These are phyloP conservation scores for Sporothrix sp. DNA, from an alignment of 2,329 filamentous ascomycete species.

Conservation along the genomic window DNA sequence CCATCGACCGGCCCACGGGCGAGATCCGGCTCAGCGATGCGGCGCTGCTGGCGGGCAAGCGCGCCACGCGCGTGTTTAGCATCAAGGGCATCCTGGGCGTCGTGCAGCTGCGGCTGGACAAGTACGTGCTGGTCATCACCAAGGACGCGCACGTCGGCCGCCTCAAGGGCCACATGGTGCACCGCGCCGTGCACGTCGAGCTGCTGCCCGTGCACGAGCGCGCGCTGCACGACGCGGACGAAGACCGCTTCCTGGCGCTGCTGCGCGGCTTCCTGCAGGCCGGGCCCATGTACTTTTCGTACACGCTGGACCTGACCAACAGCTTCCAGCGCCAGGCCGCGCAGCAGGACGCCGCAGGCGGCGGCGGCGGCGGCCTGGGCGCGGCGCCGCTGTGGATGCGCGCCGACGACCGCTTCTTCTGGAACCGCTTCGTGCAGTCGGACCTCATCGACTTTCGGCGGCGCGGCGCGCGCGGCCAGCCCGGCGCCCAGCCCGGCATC, in stretches of 20 bases:
- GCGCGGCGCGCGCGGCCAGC: slow-evolving; percentile 49
- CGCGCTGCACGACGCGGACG: slow-evolving; percentile 81
- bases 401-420: slow-evolving; percentile 96
- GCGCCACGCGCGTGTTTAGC: slow-evolving; percentile 67
- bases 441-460: slow-evolving; percentile 84
- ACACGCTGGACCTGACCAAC: slow-evolving; percentile 93
- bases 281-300: slow-evolving; percentile 95
- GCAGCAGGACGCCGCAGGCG: slow-evolving; percentile 44
- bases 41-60: slow-evolving; percentile 62
- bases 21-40: slow-evolving; percentile 80
- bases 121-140: slow-evolving; percentile 93
- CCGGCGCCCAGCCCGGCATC: slow-evolving; percentile 60
- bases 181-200: slow-evolving; percentile 84
- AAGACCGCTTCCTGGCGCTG: slow-evolving; percentile 79
- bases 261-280: slow-evolving; percentile 73
- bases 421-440: slow-evolving; percentile 87
- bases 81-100: slow-evolving; percentile 92
- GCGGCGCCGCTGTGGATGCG: slow-evolving; percentile 72
- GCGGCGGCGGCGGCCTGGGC: not conserved
- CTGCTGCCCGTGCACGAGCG: slow-evolving; percentile 90
- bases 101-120: slow-evolving; percentile 86
- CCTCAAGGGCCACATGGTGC: slow-evolving; percentile 91
- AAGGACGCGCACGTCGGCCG: slow-evolving; percentile 86
- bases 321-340: slow-evolving; percentile 90
- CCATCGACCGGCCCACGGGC: slow-evolving; percentile 85